Base-by-base conservation (phyloP, 1,284 basidiomycete species). In the Tilletia setariae region DNA sequence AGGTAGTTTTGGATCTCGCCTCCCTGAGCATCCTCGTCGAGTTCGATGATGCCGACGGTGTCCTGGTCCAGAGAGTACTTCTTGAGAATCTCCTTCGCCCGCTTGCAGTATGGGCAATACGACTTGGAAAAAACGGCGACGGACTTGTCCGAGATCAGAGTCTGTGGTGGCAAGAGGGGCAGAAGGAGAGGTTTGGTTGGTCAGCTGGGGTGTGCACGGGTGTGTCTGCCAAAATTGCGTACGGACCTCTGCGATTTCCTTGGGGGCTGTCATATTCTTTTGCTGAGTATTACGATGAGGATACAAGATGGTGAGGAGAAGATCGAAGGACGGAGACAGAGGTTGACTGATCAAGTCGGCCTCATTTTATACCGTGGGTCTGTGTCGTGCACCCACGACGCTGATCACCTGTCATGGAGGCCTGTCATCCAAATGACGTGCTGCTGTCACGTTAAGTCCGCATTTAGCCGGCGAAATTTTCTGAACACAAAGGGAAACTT, bases 41-140 rank as follows among this genome's bases (percentile, higher is more conserved):
- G 78, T 71, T 84, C 83, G 49, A 83, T 68, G 35, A 83, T 75
- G 49, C 77, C 75, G 42, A 83, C 75, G 32, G 79, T 77, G 47
- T 62, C 66, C 67, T 78, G 72, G 46, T 77, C 79, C 47, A 81
- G 72, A 23, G 75, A 74, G 64, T 83, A 74, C 25, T 71, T 72
- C 16, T 74, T 68, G 67, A 84, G 79, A 59, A 81, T 76, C 16
- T 71, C 62, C 76, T 84, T 84, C n/a, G 83, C 77, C 44, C 78
- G 76, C 11, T 49, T 42, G 69, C 80, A 83, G 74, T 80, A 75
- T 65, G 69, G 72, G 66, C 69, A 67, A 62, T 76, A 80, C 43
- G 67, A 76, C 80, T 84, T 84, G 73, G 74, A 78, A 71, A 84
- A 84, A 28, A 84, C 76, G n/a, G 82, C 83, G 44, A 83, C 69